Evolutionary conservation across 2,329 filamentous ascomycete species (phyloP), one percentile per base, ranked within the genome.

Genomic region (Chaetomium sp.): DNA sequence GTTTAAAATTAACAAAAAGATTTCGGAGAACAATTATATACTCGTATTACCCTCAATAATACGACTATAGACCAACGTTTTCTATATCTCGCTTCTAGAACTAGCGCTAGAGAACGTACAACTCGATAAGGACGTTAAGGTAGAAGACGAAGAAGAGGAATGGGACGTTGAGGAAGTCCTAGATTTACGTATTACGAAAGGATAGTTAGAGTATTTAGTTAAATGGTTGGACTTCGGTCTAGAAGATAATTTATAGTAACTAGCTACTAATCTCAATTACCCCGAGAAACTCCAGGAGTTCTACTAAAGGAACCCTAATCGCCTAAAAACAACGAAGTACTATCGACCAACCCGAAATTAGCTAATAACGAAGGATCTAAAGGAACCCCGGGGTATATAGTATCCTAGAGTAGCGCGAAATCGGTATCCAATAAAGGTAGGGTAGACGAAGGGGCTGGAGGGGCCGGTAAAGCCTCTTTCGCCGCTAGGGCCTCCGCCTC

Each of bases 51-150:
- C 29, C 54, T n/a, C 19, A n/a, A 42, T 54, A 2, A 67, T 64
- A 16, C 42, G 25, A 27, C 7, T 66, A 47, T 21, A 12, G 38
- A 60, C 50, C 2, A 53, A 66, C 25, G 21, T 66, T n/a, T 60
- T 66, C 38, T 16, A 67, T 21, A 63, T 67, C 33, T 57, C 31
- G 16, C 65, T 64, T 23, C 27, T 67, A n/a, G 57, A 67, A 62
- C 51, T 19, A 57, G 63, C 42, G 57, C 51, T 33, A 13, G 49
- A 54, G 16, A 63, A 62, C 27, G 56, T 33, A 9, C 42, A 29
- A 13, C 31, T 55, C 13, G 29, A 27, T 4, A 58, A 25, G 6
- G 16, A 38, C 13, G 19, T 55, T 2, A 38, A 63, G 27, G 60
- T 23, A 16, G 29, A 62, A 10, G 65, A 67, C 38, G 12, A 62